phyloP scores from a whole-genome alignment of 1,284 basidiomycete genomes.

The Thecaphora thlaspeos region DNA sequence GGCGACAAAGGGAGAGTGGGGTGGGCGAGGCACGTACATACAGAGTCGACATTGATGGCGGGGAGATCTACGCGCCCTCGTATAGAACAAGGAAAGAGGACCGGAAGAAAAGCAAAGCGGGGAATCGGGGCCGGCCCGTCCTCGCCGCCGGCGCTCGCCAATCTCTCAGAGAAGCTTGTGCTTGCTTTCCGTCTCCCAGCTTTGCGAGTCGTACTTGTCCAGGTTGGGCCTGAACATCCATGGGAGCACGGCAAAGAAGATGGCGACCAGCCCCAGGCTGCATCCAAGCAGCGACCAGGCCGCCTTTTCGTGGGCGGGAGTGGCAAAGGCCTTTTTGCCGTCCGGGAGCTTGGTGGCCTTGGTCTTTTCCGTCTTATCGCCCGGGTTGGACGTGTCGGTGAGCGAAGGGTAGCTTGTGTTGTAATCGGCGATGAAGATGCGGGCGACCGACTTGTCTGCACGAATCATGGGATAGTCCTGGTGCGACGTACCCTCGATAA shows the following conservation, averaged over 20 bases:
- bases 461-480: conserved; percentile 51
- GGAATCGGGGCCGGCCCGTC: no score
- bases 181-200: no score
- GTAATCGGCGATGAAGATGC: conserved; percentile 33
- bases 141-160: no score
- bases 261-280: conserved; percentile 25
- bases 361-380: conserved; percentile 24
- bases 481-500: conserved; percentile 47
- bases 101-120: no score
- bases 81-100: no score
- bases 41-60: no score
- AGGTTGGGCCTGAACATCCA: conserved; percentile 43
- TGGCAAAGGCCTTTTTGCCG: conserved; percentile 44
- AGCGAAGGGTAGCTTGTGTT: conserved; percentile 27
- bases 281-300: conserved; percentile 45
- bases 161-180: no score
- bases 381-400: conserved; percentile 35
- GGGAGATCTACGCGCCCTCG: no score
- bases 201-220: conserved; percentile 7
- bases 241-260: conserved; percentile 43
- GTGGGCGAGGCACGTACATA: no score
- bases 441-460: conserved; percentile 24
- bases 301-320: conserved; percentile 44
- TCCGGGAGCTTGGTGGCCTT: conserved; percentile 3
- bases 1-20: no score